A percentile compares a stretch with the other conserved stretches of the same genome.
phyloP scores from a whole-genome alignment of 257 asterid species.

The Lavandula angustifolia region DNA sequence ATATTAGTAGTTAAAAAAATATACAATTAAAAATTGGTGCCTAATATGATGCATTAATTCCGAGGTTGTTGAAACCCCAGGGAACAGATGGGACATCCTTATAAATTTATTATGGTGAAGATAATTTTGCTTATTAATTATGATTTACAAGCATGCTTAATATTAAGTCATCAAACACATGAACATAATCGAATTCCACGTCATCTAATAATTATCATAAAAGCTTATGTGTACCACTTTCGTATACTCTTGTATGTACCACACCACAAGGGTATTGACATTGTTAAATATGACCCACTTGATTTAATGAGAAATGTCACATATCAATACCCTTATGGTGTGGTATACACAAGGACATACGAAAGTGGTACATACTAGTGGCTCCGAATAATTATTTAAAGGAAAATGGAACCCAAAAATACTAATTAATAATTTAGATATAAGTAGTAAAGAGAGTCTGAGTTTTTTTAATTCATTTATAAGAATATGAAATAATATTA shows the following conservation, averaged over 20 bases:
- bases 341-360: too few species aligned
- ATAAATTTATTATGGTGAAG: background rate
- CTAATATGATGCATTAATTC: background rate
- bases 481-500: background rate
- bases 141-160: conserved; percentile 38
- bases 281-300: too few species aligned
- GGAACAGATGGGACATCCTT: conserved; percentile 48
- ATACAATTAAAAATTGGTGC: conserved; percentile 1
- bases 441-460: background rate
- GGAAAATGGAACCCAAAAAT: too few species aligned
- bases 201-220: conserved; percentile 26
- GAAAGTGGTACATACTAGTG: too few species aligned
- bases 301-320: too few species aligned
- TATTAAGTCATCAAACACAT: conserved; percentile 35
- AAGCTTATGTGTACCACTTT: too few species aligned
- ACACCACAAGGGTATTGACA: too few species aligned
- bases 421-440: too few species aligned
- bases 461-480: background rate
- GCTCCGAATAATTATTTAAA: too few species aligned
- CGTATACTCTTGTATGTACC: too few species aligned
- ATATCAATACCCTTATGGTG: too few species aligned
- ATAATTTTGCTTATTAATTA: conserved; percentile 17
- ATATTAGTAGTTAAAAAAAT: background rate
- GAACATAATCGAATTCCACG: conserved; percentile 16
- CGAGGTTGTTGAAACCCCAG: conserved; percentile 19